Evolutionary conservation across 345 rosid species (phyloP), one percentile per base, ranked within the genome.

Genomic region (Ceriops zippeliana): DNA sequence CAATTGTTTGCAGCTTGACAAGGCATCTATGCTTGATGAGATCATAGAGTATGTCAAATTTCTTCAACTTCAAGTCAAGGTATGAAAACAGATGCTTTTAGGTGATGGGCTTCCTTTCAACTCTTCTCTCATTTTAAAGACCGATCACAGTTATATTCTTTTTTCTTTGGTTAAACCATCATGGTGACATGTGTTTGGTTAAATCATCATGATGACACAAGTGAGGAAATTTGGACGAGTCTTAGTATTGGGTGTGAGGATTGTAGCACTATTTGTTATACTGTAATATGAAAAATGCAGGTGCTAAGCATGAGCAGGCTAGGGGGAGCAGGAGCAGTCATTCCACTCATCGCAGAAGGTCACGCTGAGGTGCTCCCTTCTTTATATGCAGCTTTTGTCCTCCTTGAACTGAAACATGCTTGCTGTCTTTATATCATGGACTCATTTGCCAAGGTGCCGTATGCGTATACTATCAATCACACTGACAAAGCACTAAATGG

Each of bases 231-330:
- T 27, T 31, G 52, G 13, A 30, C 58, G 1, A 34, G 60, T 72
- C 3, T 35, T 13, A 35, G 2, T 10, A 13, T 52, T 51, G 2
- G 7, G 7, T 49, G 31, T 7, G 9, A 47, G 16, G 13, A 27
- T 46, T 8, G 0, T 9, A 7, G 61, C 21, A 22, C 20, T 56
- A 21, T 21, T 28, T 52, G 32, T 46, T 26, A 57, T 59, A 56
- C 37, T 31, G 32, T 65, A 52, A 10, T 4, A 32, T 70, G 19
- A 27, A 62, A 56, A 47, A 31, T 75, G 62, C 85, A 85, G 88
- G 86, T 80, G 42, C 75, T 82, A 24, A 82, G 88, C 84, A 80
- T 78, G 83, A 82, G 86, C 75, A 78, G 83, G 69, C 62, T 82
- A n/a, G 88, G 86, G 68, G 84, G 81, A 11, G 81, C 88, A 2